phyloP scores from a whole-genome alignment of 1,284 basidiomycete genomes.

The Trametes hirsuta region DNA sequence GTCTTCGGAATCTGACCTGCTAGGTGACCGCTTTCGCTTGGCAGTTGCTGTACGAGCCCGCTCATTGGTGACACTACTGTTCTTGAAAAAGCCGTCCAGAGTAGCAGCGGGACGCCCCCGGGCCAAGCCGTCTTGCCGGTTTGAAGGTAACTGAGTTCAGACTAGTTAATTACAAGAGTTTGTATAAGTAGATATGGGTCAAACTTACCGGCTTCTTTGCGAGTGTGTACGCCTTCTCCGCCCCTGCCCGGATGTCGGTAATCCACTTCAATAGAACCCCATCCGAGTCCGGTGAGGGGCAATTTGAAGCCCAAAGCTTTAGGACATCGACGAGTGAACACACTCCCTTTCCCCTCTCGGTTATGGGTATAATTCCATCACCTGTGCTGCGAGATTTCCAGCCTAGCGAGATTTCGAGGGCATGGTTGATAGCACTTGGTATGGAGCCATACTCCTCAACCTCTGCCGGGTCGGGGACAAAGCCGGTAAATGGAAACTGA shows the following conservation, averaged over 20 bases:
- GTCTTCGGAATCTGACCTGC: no score
- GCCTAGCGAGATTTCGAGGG: neutral
- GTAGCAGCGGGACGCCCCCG: no score
- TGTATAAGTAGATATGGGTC: no score
- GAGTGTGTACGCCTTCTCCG: neutral
- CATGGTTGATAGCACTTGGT: neutral
- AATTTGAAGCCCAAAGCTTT: neutral
- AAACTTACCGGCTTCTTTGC: neutral
- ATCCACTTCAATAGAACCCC: conserved; percentile 4
- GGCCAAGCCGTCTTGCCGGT: no score
- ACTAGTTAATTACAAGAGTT: neutral
- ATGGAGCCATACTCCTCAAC: neutral
- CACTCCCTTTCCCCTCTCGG: neutral
- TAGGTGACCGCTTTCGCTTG: no score
- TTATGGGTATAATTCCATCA: neutral
- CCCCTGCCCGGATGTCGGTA: neutral
- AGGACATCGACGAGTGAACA: neutral
- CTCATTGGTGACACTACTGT: no score
- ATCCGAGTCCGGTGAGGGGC: neutral
- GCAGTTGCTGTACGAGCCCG: no score
- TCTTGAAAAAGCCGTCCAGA: no score
- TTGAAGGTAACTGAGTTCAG: neutral
- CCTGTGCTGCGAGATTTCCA: neutral
- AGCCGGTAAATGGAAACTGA: neutral
- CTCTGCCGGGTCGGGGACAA: neutral